Evolutionary conservation across 805 yeast species (phyloP), one percentile per base, ranked within the genome.

Genomic region (Osmozyma mogii): DNA sequence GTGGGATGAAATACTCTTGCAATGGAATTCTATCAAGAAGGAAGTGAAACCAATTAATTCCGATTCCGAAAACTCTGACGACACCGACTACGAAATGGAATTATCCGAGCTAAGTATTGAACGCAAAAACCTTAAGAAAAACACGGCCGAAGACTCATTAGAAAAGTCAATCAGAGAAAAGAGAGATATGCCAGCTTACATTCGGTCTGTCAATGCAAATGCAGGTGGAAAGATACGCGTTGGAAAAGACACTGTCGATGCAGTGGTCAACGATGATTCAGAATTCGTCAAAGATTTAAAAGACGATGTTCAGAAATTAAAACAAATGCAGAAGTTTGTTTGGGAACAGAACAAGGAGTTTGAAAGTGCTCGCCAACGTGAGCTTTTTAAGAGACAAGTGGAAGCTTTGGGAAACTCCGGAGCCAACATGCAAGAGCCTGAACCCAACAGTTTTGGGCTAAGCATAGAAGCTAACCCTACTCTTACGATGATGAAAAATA

Each of bases 181-280:
- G 31, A 81, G 77, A 37, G 95, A 85, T 46, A 74, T 74, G 22
- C 94, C 95, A 1, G 38, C n/a, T 53, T 73, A 38, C 74, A 84
- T 61, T 45, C 73, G 43, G 58, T 72, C 47, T 66, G 77, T 52
- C 36, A 35, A 43, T 17, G 27, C 45, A 45, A 46, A 43, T 30
- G 45, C 39, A 27, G 44, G 46, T 15, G 40, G 52, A 27, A 68
- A 63, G 24, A 51, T 69, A 6, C 55, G 78, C 32, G 14, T 56
- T 37, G 31, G 49, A 27, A 43, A 44, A 14, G 54, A 55, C 34
- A 47, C 52, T 4, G 42, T 45, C 1, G 43, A 37, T 6, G 60
- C 61, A 9, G 16, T 43, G 15, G 32, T 35, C 17, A 27, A 24
- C 16, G 35, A 34, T 18, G 37, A 31, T 15, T 28, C 37, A 3